A percentile compares a stretch with the other conserved stretches of the same genome.
Evolutionary conservation across 352 stramenopile genomes (phyloP).

Genomic region (Plasmopara muralis): DNA sequence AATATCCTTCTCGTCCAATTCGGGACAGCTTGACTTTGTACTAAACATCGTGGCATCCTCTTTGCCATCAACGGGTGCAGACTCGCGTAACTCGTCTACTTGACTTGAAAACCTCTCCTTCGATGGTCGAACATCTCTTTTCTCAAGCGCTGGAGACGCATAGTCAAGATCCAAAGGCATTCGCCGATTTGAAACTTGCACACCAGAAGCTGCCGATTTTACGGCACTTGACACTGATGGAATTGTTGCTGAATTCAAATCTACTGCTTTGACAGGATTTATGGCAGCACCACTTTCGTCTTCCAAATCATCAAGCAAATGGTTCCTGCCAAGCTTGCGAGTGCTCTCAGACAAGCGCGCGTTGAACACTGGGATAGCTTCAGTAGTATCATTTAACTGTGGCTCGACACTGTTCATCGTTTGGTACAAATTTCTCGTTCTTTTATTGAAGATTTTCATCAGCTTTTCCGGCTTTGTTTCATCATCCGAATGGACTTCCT

Average conservation of each 20-base stretch:
- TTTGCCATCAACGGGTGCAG: neutral
- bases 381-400: neutral
- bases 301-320: neutral
- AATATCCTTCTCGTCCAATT: conserved; percentile 2
- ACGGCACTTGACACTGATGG: conserved; percentile 4
- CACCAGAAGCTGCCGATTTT: conserved; percentile 18
- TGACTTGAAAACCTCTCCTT: neutral
- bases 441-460: neutral
- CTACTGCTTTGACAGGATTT: conserved; percentile 10
- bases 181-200: conserved; percentile 15
- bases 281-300: neutral
- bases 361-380: conserved; percentile 4
- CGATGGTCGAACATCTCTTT: neutral
- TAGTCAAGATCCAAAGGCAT: conserved; percentile 6
- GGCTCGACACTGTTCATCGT: neutral
- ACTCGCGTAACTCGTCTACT: conserved; percentile 7
- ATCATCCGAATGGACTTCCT: neutral
- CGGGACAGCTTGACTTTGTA: conserved; percentile 7
- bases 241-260: conserved; percentile 5
- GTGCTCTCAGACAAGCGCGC: neutral
- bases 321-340: neutral
- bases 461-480: neutral
- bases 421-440: neutral
- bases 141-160: neutral
- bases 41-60: conserved; percentile 13